Percentiles rank a stretch among this genome's conserved stretches.
These are phyloP conservation scores for Saccharomycopsis sp. DNA, from an alignment of 805 yeast genomes.

Conservation along the genomic window DNA sequence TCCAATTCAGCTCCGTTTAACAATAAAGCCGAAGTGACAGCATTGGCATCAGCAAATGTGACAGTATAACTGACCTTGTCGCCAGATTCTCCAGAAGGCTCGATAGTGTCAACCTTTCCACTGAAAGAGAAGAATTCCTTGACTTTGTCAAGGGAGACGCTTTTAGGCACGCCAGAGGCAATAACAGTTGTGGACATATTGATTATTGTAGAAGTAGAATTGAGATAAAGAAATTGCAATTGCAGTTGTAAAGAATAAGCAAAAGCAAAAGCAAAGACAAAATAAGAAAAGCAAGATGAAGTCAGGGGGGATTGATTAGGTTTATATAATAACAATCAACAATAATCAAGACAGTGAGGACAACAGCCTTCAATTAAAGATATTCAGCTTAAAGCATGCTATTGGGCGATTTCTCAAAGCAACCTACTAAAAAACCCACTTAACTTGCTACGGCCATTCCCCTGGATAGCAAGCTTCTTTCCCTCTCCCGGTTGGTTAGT, in stretches of 20 bases:
- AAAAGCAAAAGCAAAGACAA: neutral
- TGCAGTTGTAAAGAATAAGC: neutral
- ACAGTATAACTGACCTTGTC: conserved; percentile 35
- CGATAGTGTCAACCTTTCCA: conserved; percentile 40
- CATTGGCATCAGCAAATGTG: conserved; percentile 49
- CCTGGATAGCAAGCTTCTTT: neutral
- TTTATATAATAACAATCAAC: too few species aligned
- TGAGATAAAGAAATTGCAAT: neutral
- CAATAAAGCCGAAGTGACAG: conserved; percentile 63
- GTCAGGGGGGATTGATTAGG: neutral
- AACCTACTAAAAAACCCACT: neutral
- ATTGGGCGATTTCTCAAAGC: neutral
- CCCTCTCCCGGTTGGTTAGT: too few species aligned
- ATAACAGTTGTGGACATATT: conserved; percentile 31
- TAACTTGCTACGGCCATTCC: neutral
- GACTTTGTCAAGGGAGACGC: conserved; percentile 45
- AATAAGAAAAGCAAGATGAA: neutral
- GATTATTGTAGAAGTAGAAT: neutral
- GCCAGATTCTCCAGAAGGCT: conserved; percentile 31
- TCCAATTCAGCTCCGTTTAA: conserved; percentile 71
- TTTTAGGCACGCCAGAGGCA: conserved; percentile 50
- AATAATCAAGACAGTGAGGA: too few species aligned
- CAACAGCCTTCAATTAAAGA: too few species aligned
- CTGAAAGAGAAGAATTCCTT: conserved; percentile 70
- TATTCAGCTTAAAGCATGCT: neutral